phyloP scores from a whole-genome alignment of 2,329 filamentous ascomycete species.

The Sclerotiophoma versabilis region DNA sequence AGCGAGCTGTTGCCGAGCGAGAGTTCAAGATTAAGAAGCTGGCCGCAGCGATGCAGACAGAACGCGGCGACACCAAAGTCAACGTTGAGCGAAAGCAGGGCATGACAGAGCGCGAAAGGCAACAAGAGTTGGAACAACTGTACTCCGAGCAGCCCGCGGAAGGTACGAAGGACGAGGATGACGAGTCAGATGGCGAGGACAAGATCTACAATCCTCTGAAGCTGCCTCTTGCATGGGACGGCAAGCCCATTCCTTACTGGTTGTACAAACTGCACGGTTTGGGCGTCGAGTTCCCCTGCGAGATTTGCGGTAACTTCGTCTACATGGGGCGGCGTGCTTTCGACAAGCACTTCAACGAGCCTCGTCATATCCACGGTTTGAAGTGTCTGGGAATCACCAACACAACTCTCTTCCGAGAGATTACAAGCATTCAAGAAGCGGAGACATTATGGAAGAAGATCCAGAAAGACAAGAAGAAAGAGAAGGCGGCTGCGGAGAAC shows the following conservation, averaged over 20 bases:
- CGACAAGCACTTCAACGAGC: slow-evolving; percentile 98
- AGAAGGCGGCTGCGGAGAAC: slow-evolving; percentile 77
- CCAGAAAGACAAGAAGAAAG: slow-evolving; percentile 81
- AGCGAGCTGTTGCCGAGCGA: slow-evolving; percentile 86
- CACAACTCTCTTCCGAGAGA: slow-evolving; percentile 89
- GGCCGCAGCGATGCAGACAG: slow-evolving; percentile 80
- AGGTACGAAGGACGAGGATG: slow-evolving; percentile 67
- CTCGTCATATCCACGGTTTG: slow-evolving; percentile 88
- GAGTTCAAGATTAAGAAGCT: slow-evolving; percentile 85
- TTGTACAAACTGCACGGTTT: slow-evolving; percentile 95
- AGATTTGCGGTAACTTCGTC: slow-evolving; percentile 98
- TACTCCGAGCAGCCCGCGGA: slow-evolving; percentile 67
- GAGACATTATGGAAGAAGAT: slow-evolving; percentile 92
- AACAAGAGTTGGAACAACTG: slow-evolving; percentile 89
- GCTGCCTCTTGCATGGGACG: slow-evolving; percentile 94
- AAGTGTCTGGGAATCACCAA: slow-evolving; percentile 95
- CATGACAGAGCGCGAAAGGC: slow-evolving; percentile 95
- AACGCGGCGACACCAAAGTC: slow-evolving; percentile 86
- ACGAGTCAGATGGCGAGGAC: slow-evolving; percentile 74
- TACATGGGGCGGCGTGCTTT: slow-evolving; percentile 97
- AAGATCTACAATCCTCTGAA: slow-evolving; percentile 97
- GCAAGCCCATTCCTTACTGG: slow-evolving; percentile 99
- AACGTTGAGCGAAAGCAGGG: slow-evolving; percentile 97
- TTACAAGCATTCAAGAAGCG: slow-evolving; percentile 90
- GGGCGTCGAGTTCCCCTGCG: slow-evolving; percentile 92